Base-by-base conservation (phyloP, 495 filamentous ascomycete genomes). In the Melanomma pulvis-pyrius region DNA sequence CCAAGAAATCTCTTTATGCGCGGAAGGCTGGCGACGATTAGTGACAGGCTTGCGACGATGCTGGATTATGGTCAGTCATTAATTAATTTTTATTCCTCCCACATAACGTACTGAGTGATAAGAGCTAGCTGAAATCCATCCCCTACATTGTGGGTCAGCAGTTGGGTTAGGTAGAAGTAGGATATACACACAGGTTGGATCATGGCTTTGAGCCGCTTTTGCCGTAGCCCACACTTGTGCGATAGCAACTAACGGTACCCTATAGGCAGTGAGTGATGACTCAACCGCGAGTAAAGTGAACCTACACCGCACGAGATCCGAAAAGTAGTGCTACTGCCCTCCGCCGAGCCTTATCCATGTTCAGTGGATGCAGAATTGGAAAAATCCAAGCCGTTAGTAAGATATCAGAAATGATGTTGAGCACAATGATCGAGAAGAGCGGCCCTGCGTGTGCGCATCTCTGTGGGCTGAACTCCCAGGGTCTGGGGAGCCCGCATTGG, bases 371-470 rank as follows among this genome's bases (percentile, higher is more conserved):
- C 15, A 68, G 28, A 25, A 48, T 52, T 2, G 68, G 68, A 21
- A 71, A 30, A n/a, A 71, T 71, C 46, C 32, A 67, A 8, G 11
- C 41, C 6, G 56, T 44, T 13, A 71, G 48, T 15, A 71, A 15
- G 8, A 59, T n/a, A 41, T 71, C 68, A 2, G 68, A 71, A 8
- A 54, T 24, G 19, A 71, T 71, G 41, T 71, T 71, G 1, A 71
- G 51, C 2, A 41, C 65, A 24, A 68, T 68, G 34, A 71, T 58
- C 2, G 68, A 36, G 32, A 56, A 62, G 22, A 69, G 50, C 24
- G 41, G 30, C 11, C 67, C 59, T 24, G 53, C 30, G 13, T 65
- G 46, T 17, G 2, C 15, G 41, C 69, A 71, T 24, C 32, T 63
- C 4, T 22, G n/a, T 2, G 26, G 1, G 15, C 17, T 13, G 22